Evolutionary conservation across 306 rosid genomes (phyloP).

Genomic region (cucumber (Cucumis sativus)): DNA sequence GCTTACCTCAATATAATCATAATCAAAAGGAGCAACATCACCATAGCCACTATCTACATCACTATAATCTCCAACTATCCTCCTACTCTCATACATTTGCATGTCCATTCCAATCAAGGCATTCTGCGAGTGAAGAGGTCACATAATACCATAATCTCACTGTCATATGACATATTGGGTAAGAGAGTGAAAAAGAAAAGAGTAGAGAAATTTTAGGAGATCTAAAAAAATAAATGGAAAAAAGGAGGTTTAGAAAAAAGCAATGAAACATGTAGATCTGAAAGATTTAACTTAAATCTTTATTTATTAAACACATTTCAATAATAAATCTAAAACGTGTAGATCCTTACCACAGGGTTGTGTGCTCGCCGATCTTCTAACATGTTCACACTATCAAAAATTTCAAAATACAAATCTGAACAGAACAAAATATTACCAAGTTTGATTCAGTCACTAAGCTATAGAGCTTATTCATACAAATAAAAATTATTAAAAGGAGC

Average conservation of each 20-base stretch:
- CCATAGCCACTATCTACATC: slow-evolving; percentile 22
- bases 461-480: not conserved
- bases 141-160: not conserved
- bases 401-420: slow-evolving; percentile 63
- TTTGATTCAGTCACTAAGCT: not conserved
- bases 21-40: slow-evolving; percentile 41
- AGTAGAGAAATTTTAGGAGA: not conserved
- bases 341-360: slow-evolving; percentile 75
- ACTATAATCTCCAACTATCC: slow-evolving; percentile 26
- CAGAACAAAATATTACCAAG: not conserved
- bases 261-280: not conserved
- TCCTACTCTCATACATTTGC: slow-evolving; percentile 49
- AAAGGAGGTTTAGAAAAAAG: not conserved
- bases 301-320: not conserved
- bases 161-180: not conserved
- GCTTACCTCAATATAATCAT: slow-evolving; percentile 27
- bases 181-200: not conserved
- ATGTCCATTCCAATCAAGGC: slow-evolving; percentile 82
- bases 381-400: slow-evolving; percentile 64
- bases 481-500: not conserved
- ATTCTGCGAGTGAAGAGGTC: slow-evolving; percentile 37
- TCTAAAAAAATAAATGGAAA: not conserved
- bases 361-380: slow-evolving; percentile 62
- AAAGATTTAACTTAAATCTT: not conserved
- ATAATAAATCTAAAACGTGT: not conserved